Evolutionary conservation across 495 filamentous ascomycete genomes (phyloP).

Genomic region (Trichocladium antarcticum): DNA sequence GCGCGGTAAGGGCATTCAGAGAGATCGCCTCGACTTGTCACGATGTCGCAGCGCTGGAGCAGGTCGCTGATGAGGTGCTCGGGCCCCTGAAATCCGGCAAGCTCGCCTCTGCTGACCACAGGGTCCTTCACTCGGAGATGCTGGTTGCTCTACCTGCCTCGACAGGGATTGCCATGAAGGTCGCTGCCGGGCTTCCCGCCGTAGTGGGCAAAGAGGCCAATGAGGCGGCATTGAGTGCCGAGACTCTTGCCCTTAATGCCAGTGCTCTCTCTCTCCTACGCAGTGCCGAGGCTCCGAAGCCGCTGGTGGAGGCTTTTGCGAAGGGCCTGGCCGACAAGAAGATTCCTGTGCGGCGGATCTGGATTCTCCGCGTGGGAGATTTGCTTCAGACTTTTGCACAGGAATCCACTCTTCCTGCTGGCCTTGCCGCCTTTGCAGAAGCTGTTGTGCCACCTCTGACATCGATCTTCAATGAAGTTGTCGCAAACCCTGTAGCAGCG

Average conservation of each 20-base stretch:
- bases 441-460: conserved; percentile 53
- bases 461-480: conserved; percentile 64
- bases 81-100: conserved; percentile 70
- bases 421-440: conserved; percentile 44
- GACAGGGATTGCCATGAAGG: conserved; percentile 46
- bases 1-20: conserved; percentile 60
- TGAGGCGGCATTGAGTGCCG: conserved; percentile 66
- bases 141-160: conserved; percentile 51
- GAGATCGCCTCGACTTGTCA: conserved; percentile 49
- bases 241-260: conserved; percentile 54
- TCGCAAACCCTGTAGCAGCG: conserved; percentile 61
- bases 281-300: conserved; percentile 46
- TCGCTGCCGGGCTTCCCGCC: conserved; percentile 53
- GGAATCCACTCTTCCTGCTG: conserved; percentile 33
- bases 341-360: conserved; percentile 61
- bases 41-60: conserved; percentile 44
- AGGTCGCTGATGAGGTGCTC: conserved; percentile 65
- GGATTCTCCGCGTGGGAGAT: conserved; percentile 66
- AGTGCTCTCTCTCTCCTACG: conserved; percentile 50
- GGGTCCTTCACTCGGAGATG: conserved; percentile 67
- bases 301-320: conserved; percentile 54
- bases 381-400: conserved; percentile 49
- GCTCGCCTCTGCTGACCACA: conserved; percentile 68
- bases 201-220: conserved; percentile 72
- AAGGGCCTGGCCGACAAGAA: conserved; percentile 84